These are phyloP conservation scores for Podospora sp. DNA, from an alignment of 495 filamentous ascomycete species.

Conservation along the genomic window DNA sequence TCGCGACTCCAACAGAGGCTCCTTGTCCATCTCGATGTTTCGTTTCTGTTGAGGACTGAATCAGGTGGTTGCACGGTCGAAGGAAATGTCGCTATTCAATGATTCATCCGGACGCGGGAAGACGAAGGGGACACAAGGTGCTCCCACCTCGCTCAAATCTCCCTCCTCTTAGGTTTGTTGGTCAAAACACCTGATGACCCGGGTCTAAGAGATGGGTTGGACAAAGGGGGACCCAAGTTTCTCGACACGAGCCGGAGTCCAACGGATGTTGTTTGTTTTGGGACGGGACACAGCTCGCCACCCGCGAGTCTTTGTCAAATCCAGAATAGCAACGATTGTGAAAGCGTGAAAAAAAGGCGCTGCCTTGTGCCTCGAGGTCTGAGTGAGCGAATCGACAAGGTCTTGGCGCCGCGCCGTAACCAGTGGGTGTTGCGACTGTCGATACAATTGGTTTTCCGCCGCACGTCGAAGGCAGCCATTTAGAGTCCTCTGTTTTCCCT, in stretches of 20 bases:
- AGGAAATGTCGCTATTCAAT: neutral
- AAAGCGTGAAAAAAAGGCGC: neutral
- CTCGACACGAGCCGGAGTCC: neutral
- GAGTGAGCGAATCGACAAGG: constrained; percentile 3
- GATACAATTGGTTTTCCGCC: constrained; percentile 10
- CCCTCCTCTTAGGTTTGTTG: neutral
- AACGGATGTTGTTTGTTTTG: neutral
- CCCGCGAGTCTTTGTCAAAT: neutral
- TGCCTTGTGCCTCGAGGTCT: neutral
- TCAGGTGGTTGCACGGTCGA: neutral
- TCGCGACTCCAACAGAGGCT: neutral
- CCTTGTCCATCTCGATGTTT: neutral
- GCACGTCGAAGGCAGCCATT: neutral
- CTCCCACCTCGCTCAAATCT: neutral
- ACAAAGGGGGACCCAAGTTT: neutral
- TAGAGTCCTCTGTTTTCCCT: neutral
- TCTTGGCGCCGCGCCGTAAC: neutral
- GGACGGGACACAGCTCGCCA: neutral
- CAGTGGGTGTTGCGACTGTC: constrained; percentile 2
- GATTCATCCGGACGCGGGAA: neutral
- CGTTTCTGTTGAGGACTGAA: neutral
- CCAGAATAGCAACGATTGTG: neutral
- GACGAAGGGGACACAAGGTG: constrained; percentile 9
- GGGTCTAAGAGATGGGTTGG: neutral
- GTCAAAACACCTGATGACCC: neutral